Evolutionary conservation across 2,329 filamentous ascomycete genomes (phyloP).

Genomic region (Keithomyces neogunnii): DNA sequence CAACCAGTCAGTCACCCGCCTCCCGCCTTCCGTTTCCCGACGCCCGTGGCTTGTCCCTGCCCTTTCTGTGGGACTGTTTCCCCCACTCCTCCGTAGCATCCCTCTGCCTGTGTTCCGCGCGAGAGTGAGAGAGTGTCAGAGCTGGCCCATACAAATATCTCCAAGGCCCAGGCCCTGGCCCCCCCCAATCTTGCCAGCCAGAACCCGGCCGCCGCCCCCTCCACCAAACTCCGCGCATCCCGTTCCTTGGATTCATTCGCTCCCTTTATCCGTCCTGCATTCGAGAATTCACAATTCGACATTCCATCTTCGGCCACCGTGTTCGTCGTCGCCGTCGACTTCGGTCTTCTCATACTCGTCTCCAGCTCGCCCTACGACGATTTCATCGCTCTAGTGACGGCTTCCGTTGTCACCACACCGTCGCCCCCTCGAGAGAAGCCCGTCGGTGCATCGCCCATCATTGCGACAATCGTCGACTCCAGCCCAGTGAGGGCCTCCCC

Average conservation of each 20-base stretch:
- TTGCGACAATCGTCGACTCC: conserved; percentile 9
- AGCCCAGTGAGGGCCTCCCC: conserved; percentile 9
- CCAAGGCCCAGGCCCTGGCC: too few species aligned
- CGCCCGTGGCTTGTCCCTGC: too few species aligned
- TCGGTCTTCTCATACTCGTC: neutral
- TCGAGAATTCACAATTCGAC: neutral
- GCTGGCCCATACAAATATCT: too few species aligned
- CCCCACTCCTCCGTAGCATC: too few species aligned
- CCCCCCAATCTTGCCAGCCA: neutral
- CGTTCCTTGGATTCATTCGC: neutral
- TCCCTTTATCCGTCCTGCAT: neutral
- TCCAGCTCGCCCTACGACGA: neutral
- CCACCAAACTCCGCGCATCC: neutral
- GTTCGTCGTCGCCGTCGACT: neutral
- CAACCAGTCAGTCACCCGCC: neutral
- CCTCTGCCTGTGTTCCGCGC: too few species aligned
- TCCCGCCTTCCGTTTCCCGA: too few species aligned
- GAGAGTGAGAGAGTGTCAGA: too few species aligned
- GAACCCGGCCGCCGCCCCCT: neutral
- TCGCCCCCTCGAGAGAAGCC: neutral
- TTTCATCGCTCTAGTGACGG: neutral
- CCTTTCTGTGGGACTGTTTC: too few species aligned
- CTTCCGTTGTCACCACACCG: neutral
- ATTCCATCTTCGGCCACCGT: neutral
- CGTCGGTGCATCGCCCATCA: conserved; percentile 3